Conservation (phyloP, 2,329 filamentous ascomycete species). For the Colletotrichum liriopes region DNA sequence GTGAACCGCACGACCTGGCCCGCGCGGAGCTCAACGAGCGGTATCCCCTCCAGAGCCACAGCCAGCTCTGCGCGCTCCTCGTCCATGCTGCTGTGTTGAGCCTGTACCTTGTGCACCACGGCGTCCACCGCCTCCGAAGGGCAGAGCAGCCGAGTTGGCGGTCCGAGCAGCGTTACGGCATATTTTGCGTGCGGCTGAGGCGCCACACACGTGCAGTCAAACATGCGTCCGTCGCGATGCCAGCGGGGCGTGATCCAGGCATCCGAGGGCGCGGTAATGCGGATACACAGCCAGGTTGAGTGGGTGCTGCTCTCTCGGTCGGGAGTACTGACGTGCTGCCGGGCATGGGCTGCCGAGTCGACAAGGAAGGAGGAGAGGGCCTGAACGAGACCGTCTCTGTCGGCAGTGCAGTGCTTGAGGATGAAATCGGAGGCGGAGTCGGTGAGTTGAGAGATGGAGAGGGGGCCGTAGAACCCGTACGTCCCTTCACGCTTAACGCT, state of each 20-base stretch:
- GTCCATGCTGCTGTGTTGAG: not conserved
- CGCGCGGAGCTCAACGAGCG: not conserved
- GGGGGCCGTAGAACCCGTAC: conserved; percentile 4
- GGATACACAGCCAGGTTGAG: conserved; percentile 33
- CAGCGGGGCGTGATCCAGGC: conserved; percentile 30
- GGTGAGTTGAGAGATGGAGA: not conserved
- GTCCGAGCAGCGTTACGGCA: conserved; percentile 37
- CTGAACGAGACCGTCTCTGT: not conserved
- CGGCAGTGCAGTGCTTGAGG: not conserved
- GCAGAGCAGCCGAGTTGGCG: conserved; percentile 23
- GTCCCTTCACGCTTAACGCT: not conserved
- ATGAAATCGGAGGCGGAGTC: conserved; percentile 2
- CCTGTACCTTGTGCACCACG: not conserved
- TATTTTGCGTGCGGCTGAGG: conserved; percentile 36
- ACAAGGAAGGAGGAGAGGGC: not conserved
- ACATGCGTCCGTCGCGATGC: conserved; percentile 40
- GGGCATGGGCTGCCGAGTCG: not conserved
- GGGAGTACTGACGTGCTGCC: not conserved
- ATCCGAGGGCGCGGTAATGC: conserved; percentile 18
- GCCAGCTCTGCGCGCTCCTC: conserved; percentile 16
- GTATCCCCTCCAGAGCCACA: not conserved
- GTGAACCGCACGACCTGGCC: conserved; percentile 38
- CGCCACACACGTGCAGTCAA: conserved; percentile 24
- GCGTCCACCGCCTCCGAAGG: conserved; percentile 8
- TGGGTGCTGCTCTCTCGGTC: conserved; percentile 13